Conservation (phyloP, 2,329 filamentous ascomycete species). For the Phialophora verrucosa region DNA sequence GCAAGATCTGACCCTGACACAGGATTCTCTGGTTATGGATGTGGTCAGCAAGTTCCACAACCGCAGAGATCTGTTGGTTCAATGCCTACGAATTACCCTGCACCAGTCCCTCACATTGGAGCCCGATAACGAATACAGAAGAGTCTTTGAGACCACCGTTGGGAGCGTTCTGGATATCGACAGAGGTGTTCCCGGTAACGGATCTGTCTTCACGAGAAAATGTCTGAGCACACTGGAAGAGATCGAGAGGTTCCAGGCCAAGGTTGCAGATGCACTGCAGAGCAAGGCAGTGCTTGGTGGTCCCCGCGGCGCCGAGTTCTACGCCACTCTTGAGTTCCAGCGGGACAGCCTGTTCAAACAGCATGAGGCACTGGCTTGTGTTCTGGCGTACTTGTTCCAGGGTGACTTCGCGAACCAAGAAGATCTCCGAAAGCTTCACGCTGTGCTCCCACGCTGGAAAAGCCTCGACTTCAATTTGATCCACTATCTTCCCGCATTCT, state of each 20-base stretch:
- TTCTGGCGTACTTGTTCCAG: conserved; percentile 78
- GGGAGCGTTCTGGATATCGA: conserved; percentile 65
- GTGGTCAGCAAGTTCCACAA: conserved; percentile 89
- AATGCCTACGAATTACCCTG: conserved; percentile 80
- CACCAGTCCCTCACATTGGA: conserved; percentile 70
- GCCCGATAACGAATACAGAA: conserved; percentile 54
- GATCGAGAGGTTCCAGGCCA: conserved; percentile 77
- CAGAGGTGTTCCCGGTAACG: conserved; percentile 53
- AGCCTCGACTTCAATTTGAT: conserved; percentile 76
- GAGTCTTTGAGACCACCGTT: conserved; percentile 57
- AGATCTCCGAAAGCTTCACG: conserved; percentile 76
- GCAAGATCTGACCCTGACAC: conserved; percentile 62
- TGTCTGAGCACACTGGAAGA: conserved; percentile 78
- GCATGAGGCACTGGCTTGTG: conserved; percentile 85
- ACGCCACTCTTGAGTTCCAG: conserved; percentile 81
- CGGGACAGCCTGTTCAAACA: conserved; percentile 81
- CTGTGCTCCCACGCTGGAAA: conserved; percentile 65
- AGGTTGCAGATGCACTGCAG: conserved; percentile 75
- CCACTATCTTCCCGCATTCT: conserved; percentile 81
- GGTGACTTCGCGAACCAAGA: conserved; percentile 70
- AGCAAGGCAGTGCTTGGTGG: conserved; percentile 77
- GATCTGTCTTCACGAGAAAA: conserved; percentile 70
- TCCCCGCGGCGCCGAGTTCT: conserved; percentile 65
- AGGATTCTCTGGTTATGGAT: conserved; percentile 75
- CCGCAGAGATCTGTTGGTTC: conserved; percentile 78